Conservation (phyloP, 257 asterid species). For the Cruciata laevipes region DNA sequence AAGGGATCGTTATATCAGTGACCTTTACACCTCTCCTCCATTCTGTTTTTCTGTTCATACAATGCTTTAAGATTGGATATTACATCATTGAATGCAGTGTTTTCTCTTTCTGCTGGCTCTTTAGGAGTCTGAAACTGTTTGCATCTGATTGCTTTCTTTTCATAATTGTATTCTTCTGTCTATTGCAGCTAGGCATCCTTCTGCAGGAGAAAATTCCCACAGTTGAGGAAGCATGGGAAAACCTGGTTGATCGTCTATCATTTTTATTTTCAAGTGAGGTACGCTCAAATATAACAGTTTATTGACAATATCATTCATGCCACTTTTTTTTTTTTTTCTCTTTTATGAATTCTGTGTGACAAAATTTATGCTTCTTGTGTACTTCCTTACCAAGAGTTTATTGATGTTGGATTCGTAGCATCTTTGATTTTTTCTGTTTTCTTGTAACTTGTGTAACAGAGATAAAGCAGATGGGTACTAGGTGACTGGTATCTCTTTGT, state of each 20-base stretch:
- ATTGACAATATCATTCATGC: slow-evolving; percentile 5
- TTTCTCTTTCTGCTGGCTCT: background rate
- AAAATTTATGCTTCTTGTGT: background rate
- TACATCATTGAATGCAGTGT: background rate
- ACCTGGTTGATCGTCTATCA: slow-evolving; percentile 56
- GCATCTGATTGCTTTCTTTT: slow-evolving; percentile 10
- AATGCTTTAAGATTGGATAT: background rate
- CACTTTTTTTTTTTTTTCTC: slow-evolving; percentile 1
- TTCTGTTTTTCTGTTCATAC: background rate
- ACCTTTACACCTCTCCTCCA: background rate
- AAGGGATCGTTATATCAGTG: background rate
- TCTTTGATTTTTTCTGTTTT: background rate
- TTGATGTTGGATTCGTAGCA: background rate
- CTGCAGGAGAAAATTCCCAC: slow-evolving; percentile 57
- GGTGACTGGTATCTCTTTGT: background rate
- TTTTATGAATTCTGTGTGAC: background rate
- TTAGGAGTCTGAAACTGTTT: slow-evolving; percentile 6
- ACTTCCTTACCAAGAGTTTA: background rate
- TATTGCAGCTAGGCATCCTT: slow-evolving; percentile 66
- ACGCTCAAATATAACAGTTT: slow-evolving; percentile 9
- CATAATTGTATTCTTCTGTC: background rate
- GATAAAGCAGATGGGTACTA: background rate
- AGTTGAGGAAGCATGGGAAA: slow-evolving; percentile 66
- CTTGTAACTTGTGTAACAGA: background rate
- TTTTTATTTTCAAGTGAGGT: slow-evolving; percentile 75